Evolutionary conservation across 345 rosid genomes (phyloP).

Genomic region (Cardamine resedifolia): DNA sequence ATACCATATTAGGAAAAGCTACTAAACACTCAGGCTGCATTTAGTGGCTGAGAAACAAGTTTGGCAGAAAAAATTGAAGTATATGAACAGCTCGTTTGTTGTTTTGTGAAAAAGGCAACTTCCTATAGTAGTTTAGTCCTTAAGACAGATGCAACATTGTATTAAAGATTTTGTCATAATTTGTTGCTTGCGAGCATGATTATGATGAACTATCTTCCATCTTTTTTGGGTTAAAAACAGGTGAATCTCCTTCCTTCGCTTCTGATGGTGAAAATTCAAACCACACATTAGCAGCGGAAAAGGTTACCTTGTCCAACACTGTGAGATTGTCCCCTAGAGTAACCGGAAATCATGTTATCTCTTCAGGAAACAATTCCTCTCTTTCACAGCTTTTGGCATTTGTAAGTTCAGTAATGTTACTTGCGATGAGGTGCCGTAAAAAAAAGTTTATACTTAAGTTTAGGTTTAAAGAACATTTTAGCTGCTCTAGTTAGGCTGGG

Average conservation of each 20-base stretch:
- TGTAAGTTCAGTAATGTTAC: constrained; percentile 55
- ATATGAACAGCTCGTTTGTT: neutral
- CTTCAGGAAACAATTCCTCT: constrained; percentile 58
- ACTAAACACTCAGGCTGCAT: neutral
- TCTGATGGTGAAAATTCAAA: constrained; percentile 87
- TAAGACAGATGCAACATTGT: neutral
- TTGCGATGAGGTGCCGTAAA: constrained; percentile 8
- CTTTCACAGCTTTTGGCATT: constrained; percentile 65
- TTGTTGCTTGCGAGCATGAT: constrained; percentile 7
- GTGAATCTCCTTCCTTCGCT: constrained; percentile 94
- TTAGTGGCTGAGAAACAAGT: neutral
- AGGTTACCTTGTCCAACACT: constrained; percentile 57
- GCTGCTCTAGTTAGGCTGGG: constrained; percentile 20
- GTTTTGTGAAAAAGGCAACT: neutral
- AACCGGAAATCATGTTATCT: constrained; percentile 58
- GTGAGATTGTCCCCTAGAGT: constrained; percentile 66
- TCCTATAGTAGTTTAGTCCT: neutral
- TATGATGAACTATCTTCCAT: constrained; percentile 18
- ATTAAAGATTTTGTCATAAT: neutral
- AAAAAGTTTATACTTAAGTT: neutral
- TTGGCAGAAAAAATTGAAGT: neutral
- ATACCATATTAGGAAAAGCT: neutral
- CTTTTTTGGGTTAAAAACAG: constrained; percentile 41
- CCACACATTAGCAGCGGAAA: constrained; percentile 61
- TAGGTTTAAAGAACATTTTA: constrained; percentile 4